Base-by-base conservation (phyloP, 768 basidiomycete species). In the Ramaria rubella region DNA sequence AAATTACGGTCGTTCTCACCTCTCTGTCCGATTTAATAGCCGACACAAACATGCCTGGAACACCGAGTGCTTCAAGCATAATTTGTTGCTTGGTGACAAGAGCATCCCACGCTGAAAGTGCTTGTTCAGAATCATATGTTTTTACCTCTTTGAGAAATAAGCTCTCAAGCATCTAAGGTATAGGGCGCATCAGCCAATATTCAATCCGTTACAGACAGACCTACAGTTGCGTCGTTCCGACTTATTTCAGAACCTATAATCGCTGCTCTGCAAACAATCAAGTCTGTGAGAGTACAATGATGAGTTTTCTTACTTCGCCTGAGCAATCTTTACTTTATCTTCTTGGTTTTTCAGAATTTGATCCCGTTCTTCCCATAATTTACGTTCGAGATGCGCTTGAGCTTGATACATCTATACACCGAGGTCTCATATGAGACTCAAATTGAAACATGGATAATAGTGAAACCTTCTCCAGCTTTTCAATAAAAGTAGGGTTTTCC, bases 21-120 rank as follows among this genome's bases (percentile, higher is more conserved):
- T 88, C 77, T 71, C 78, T 70, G 60, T 83, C 79, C 3, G 71
- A 64, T 36, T 64, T 63, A 43, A 75, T 74, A 43, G 64, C 68
- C 2, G 85, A 82, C 12, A 73, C 68, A 64, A 79, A 87, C 85
- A 93, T 90, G 2, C 81, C 75, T 15, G 90, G 90, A 14, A 92
- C 79, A 38, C 76, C 73, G 44, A 85, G 70, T 29, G 74, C 67
- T 61, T 82, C 81, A 48, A 93, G 72, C 15, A 78, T 70, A 0
- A 71, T 65, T 68, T 93, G 90, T 66, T 93, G 90, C 62, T 79
- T 81, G 49, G 79, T 70, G 19, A 85, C 68, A n/a, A 92, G 74
- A 19, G 78, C 80, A 63, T 89, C 89, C 87, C 89, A 93, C 8
- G 87, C 85, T 2, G 81, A 74, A 5, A 91, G 68, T 9, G 76